Evolutionary conservation across 768 basidiomycete genomes (phyloP).

Genomic region (Russula olivacea): DNA sequence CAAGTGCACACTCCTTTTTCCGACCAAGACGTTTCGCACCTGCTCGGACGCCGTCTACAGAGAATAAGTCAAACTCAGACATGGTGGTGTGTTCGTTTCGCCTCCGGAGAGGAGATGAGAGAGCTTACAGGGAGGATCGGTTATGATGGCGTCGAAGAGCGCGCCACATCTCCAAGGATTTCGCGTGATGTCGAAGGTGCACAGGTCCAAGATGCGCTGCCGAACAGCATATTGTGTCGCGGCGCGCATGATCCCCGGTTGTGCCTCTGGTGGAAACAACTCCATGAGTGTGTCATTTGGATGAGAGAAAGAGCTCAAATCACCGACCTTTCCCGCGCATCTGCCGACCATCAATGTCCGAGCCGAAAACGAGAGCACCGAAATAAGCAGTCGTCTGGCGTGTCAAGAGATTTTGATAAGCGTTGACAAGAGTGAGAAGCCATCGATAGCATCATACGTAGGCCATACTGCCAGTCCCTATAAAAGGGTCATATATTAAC

Average conservation of each 20-base stretch:
- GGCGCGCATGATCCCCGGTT: slow-evolving; percentile 71
- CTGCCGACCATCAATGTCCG: slow-evolving; percentile 95
- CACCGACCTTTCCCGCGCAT: slow-evolving; percentile 83
- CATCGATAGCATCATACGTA: slow-evolving; percentile 50
- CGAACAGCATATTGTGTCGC: slow-evolving; percentile 80
- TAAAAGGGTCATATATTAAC: slow-evolving; percentile 92
- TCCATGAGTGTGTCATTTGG: background rate
- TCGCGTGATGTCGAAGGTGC: slow-evolving; percentile 89
- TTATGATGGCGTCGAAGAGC: slow-evolving; percentile 90
- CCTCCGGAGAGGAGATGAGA: background rate
- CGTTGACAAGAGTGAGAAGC: background rate
- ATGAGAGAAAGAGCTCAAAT: background rate
- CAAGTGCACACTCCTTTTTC: slow-evolving; percentile 43
- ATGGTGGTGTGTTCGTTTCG: background rate
- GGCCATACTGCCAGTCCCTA: slow-evolving; percentile 88
- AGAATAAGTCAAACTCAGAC: background rate
- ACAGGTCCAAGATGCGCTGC: slow-evolving; percentile 70
- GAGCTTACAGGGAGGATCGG: slow-evolving; percentile 85
- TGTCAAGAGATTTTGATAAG: background rate
- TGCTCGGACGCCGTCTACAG: slow-evolving; percentile 84
- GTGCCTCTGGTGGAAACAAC: slow-evolving; percentile 30
- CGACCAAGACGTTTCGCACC: slow-evolving; percentile 79
- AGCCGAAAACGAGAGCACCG: slow-evolving; percentile 81
- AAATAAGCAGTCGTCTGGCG: slow-evolving; percentile 78
- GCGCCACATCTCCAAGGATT: slow-evolving; percentile 86